These are phyloP conservation scores for Cytidiella melzeri DNA, from an alignment of 768 basidiomycete genomes.

Conservation along the genomic window DNA sequence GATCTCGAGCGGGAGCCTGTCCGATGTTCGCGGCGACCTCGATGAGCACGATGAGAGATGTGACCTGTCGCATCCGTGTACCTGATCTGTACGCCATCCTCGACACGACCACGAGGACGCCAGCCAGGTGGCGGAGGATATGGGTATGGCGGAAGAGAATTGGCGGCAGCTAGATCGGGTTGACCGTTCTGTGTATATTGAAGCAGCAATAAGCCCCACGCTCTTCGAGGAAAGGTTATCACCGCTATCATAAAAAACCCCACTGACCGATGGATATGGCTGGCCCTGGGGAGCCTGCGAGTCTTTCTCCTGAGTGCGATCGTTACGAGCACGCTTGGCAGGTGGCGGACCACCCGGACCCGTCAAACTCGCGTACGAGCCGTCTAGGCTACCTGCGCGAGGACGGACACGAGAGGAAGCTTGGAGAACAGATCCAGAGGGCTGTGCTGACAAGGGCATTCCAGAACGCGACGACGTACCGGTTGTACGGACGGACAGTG, in stretches of 20 bases:
- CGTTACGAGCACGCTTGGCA: slow-evolving; percentile 39
- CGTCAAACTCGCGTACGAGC: slow-evolving; percentile 21
- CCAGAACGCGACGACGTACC: not conserved
- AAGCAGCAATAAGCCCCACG: slow-evolving; percentile 18
- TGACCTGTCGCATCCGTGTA: slow-evolving; percentile 14
- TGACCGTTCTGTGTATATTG: slow-evolving; percentile 16
- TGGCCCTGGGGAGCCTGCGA: slow-evolving; percentile 19
- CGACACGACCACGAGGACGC: slow-evolving; percentile 11
- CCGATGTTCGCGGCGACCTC: slow-evolving; percentile 10
- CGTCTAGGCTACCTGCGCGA: slow-evolving; percentile 39
- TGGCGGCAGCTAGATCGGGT: slow-evolving; percentile 15
- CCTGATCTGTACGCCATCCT: slow-evolving; percentile 15
- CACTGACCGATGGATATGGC: slow-evolving; percentile 23
- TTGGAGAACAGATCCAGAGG: slow-evolving; percentile 29
- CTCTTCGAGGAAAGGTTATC: slow-evolving; percentile 7
- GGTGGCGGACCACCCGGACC: slow-evolving; percentile 39
- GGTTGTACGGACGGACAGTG: slow-evolving; percentile 20
- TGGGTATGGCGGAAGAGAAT: slow-evolving; percentile 20
- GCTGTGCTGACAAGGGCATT: slow-evolving; percentile 15
- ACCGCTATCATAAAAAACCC: not conserved
- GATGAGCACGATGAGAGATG: slow-evolving; percentile 21
- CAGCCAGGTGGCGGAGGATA: slow-evolving; percentile 5
- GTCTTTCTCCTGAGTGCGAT: slow-evolving; percentile 21
- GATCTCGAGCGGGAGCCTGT: slow-evolving; percentile 20
- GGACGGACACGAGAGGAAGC: slow-evolving; percentile 40